A percentile compares a stretch with the other conserved stretches of the same genome.
Conservation (phyloP, 140 eudicot species). For the Ambrosia hybrid region DNA sequence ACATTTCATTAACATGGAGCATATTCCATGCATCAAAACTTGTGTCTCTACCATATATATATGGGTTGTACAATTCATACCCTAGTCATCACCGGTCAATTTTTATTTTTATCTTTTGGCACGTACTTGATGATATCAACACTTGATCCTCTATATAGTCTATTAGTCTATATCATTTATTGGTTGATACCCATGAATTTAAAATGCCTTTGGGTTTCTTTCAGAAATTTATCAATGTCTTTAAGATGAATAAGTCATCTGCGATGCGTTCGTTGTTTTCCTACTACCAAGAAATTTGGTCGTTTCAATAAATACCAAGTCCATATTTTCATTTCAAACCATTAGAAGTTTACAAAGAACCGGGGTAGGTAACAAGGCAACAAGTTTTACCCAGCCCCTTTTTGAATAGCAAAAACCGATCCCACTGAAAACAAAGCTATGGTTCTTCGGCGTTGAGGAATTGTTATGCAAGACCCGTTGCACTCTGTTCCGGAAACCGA, state of each 20-base stretch:
- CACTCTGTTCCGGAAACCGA: too few relatives aligned
- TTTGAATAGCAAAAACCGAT: too few relatives aligned
- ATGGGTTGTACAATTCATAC: not conserved
- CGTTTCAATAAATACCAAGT: not conserved
- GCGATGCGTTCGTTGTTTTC: not conserved
- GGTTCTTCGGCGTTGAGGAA: too few relatives aligned
- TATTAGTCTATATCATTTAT: not conserved
- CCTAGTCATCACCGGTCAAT: not conserved
- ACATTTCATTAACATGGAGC: not conserved
- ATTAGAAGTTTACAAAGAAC: too few relatives aligned
- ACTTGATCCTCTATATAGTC: too few relatives aligned
- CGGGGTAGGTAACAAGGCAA: too few relatives aligned
- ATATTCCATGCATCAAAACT: not conserved
- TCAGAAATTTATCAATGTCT: not conserved
- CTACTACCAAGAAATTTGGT: conserved; percentile 6
- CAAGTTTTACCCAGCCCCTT: too few relatives aligned
- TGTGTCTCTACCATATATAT: not conserved
- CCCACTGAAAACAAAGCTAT: too few relatives aligned
- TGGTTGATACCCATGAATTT: not conserved
- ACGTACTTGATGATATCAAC: too few relatives aligned
- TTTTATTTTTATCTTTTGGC: not conserved
- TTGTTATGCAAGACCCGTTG: too few relatives aligned
- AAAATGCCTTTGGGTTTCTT: not conserved
- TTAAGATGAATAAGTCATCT: not conserved
- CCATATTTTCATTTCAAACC: too few relatives aligned